Percentiles rank a stretch among this genome's conserved stretches.
phyloP scores from a whole-genome alignment of 1,284 basidiomycete species.

The Cronartium quercuum region DNA sequence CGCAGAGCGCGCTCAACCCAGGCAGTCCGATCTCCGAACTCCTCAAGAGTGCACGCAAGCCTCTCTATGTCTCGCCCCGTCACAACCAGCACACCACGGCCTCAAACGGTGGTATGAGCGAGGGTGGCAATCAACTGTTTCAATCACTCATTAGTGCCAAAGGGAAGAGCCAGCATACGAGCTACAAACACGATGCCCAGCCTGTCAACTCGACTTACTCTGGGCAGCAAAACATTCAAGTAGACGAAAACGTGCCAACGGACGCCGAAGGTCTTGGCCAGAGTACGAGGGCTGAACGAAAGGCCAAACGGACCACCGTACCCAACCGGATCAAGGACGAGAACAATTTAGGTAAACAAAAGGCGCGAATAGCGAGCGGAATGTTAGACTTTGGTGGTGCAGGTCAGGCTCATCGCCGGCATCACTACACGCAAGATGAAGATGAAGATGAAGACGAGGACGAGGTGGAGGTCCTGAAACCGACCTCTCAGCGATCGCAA shows the following conservation, averaged over 20 bases:
- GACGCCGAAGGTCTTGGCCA: constrained; percentile 26
- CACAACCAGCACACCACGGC: constrained; percentile 18
- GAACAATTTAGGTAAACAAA: constrained; percentile 32
- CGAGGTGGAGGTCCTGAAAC: background rate
- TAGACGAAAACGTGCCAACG: constrained; percentile 50
- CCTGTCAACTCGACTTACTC: background rate
- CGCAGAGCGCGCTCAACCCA: constrained; percentile 89
- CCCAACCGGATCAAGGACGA: constrained; percentile 32
- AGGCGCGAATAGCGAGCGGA: constrained; percentile 35
- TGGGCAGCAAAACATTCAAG: background rate
- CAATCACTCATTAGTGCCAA: constrained; percentile 44
- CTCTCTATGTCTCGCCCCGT: constrained; percentile 64
- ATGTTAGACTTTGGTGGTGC: constrained; percentile 26
- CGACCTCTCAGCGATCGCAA: background rate
- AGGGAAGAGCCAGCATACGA: constrained; percentile 20
- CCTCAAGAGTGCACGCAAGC: constrained; percentile 75
- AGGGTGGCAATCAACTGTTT: constrained; percentile 27
- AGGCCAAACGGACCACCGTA: constrained; percentile 15
- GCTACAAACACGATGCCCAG: constrained; percentile 35
- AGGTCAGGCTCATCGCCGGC: background rate
- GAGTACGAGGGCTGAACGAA: constrained; percentile 36
- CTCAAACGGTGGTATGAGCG: constrained; percentile 26
- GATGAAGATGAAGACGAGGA: background rate
- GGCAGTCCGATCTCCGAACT: constrained; percentile 88
- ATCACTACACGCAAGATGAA: constrained; percentile 14